Base-by-base conservation (phyloP, 139 green algal genomes). In the Auxenochlorella pyrenoidosa region DNA sequence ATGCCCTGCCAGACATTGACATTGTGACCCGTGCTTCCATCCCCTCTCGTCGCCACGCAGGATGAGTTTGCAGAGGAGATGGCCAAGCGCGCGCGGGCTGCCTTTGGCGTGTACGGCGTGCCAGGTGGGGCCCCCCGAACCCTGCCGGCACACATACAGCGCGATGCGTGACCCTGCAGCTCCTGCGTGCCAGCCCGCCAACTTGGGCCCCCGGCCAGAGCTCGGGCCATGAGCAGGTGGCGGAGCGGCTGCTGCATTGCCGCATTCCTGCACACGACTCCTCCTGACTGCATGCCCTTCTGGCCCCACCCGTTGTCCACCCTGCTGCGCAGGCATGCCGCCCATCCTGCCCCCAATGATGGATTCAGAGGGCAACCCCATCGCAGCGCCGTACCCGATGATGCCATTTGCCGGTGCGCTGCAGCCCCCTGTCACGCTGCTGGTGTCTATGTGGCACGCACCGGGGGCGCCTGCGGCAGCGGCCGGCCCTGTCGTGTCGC, bases 31-130 rank as follows among this genome's bases (percentile, higher is more conserved):
- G 3, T 63, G 54, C 54, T 4, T 26, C n/a, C 54, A 24, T 13
- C 54, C 54, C 18, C 54, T 63, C 2, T 24, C 15, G 18, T 81
- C 73, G 18, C 32, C 1, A 38, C 5, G 54, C 84, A 88, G 85
- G 85, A 88, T 60, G 85, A 88, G 10, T 85, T 76, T 72, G 85
- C 85, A 12, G 85, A 88, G 34, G 85, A 88, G 76, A 84, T 88
- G 85, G 85, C 85, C 41, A 84, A 85, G 76, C 75, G 85, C 2
- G 85, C 76, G 10, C 60, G 76, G 13, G 85, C 60, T n/a, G 65
- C 60, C 43, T 88, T 54, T 60, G 63, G 85, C 15, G 71, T 60
- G 19, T 88, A 79, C 51, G 85, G 84, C 73, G 38, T 83, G 58
- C 81, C 82, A 30, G 82, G 81, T 85, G 79, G 1, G 59, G 59